These are phyloP conservation scores for Talaromyces albobiverticillius DNA, from an alignment of 2,329 filamentous ascomycete species.

Conservation along the genomic window DNA sequence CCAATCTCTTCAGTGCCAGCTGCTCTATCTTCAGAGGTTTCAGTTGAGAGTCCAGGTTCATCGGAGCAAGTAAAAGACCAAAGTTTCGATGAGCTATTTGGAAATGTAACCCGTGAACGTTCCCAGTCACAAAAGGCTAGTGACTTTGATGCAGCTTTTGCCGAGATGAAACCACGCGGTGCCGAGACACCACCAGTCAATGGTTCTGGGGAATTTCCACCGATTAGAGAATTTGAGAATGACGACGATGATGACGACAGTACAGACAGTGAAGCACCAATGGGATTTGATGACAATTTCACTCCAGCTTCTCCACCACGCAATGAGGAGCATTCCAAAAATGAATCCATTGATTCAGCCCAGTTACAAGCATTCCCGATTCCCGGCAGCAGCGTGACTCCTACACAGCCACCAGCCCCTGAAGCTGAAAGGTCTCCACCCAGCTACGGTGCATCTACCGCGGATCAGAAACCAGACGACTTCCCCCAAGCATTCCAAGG, in stretches of 20 bases:
- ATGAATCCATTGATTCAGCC: slow-evolving; percentile 35
- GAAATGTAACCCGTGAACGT: slow-evolving; percentile 40
- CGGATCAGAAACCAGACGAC: slow-evolving; percentile 25
- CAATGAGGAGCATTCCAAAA: slow-evolving; percentile 25
- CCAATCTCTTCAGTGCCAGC: slow-evolving; percentile 48
- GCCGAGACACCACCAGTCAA: slow-evolving; percentile 44
- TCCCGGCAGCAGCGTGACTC: slow-evolving; percentile 35
- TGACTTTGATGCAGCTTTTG: slow-evolving; percentile 48
- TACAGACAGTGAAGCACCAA: slow-evolving; percentile 61
- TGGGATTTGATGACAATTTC: slow-evolving; percentile 91
- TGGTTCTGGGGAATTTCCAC: slow-evolving; percentile 72
- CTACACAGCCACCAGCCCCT: slow-evolving; percentile 47
- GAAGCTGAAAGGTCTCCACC: slow-evolving; percentile 58
- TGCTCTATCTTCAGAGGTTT: slow-evolving; percentile 39
- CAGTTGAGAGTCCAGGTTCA: slow-evolving; percentile 15
- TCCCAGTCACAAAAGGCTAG: slow-evolving; percentile 46
- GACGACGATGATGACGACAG: slow-evolving; percentile 73
- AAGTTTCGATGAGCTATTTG: slow-evolving; percentile 48
- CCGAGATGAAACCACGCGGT: slow-evolving; percentile 44
- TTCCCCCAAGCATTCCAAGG: slow-evolving; percentile 39
- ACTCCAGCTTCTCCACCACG: slow-evolving; percentile 57
- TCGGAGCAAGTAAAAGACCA: slow-evolving; percentile 30
- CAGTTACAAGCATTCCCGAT: slow-evolving; percentile 37
- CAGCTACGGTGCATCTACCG: slow-evolving; percentile 30
- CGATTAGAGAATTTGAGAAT: slow-evolving; percentile 72